Conservation (phyloP, 2,329 filamentous ascomycete species). For the Tolypocladium ovalisporum region DNA sequence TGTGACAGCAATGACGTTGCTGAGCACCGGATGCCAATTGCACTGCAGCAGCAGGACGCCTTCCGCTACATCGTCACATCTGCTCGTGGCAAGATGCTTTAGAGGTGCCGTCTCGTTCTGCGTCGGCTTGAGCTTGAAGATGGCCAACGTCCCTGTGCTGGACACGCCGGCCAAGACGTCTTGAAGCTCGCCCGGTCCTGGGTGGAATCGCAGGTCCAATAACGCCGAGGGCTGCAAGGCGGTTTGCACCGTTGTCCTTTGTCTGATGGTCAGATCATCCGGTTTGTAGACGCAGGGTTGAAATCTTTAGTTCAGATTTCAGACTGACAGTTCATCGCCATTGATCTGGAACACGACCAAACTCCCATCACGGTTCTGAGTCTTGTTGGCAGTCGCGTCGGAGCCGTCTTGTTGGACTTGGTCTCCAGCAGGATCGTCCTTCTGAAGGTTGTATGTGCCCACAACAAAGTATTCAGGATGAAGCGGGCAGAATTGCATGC, state of each 20-base stretch:
- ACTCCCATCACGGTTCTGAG: constrained; percentile 62
- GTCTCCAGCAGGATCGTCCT: constrained; percentile 18
- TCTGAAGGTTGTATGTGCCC: constrained; percentile 73
- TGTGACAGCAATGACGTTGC: constrained; percentile 54
- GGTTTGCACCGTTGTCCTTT: constrained; percentile 35
- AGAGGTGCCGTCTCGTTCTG: constrained; percentile 20
- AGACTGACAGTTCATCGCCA: constrained; percentile 43
- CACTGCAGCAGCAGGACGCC: constrained; percentile 60
- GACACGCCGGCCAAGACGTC: constrained; percentile 63
- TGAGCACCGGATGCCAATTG: constrained; percentile 53
- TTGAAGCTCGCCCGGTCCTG: constrained; percentile 20
- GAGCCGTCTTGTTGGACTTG: constrained; percentile 6
- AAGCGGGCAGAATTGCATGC: constrained; percentile 60
- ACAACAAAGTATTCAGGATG: constrained; percentile 59
- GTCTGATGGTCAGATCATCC: neutral
- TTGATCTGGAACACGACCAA: constrained; percentile 54
- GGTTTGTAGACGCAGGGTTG: neutral
- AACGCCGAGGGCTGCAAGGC: constrained; percentile 59
- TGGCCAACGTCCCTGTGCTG: constrained; percentile 59
- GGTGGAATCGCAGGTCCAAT: constrained; percentile 76
- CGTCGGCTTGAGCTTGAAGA: constrained; percentile 45
- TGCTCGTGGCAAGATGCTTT: constrained; percentile 30
- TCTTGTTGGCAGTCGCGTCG: constrained; percentile 18
- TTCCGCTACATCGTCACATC: constrained; percentile 38
- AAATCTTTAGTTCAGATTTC: neutral